phyloP scores from a whole-genome alignment of 805 yeast genomes.

The Lachancea mirantina region DNA sequence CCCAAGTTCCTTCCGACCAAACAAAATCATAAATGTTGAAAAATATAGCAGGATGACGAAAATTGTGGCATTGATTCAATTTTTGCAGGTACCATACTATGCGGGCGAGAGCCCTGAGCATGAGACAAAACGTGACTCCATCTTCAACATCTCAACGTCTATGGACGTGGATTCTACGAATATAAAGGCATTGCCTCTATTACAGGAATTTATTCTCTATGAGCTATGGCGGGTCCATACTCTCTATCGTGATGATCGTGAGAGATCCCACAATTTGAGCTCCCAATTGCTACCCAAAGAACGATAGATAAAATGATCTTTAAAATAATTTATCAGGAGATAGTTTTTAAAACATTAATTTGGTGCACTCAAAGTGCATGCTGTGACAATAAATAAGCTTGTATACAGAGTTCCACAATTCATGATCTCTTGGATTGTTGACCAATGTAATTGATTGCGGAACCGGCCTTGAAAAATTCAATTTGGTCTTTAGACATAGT shows the following conservation, averaged over 20 bases:
- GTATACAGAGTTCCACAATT: constrained; percentile 24
- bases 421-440: constrained; percentile 23
- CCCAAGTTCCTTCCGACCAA: constrained; percentile 43
- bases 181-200: constrained; percentile 29
- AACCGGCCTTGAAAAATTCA: constrained; percentile 93
- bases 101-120: constrained; percentile 10
- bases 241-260: constrained; percentile 51
- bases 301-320: constrained; percentile 3
- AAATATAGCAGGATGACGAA: constrained; percentile 62
- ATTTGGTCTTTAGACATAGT: constrained; percentile 97
- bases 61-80: constrained; percentile 59
- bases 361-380: constrained; percentile 7
- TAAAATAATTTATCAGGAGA: no score
- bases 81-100: constrained; percentile 55
- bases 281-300: constrained; percentile 39
- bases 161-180: constrained; percentile 23
- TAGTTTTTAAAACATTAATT: constrained; percentile 1
- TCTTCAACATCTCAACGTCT: constrained; percentile 22
- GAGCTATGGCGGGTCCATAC: constrained; percentile 68
- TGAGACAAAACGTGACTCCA: constrained; percentile 20
- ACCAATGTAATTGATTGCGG: constrained; percentile 91
- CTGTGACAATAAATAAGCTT: constrained; percentile 31
- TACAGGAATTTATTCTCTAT: constrained; percentile 49
- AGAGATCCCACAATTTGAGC: constrained; percentile 69
- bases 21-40: constrained; percentile 60